Conservation (phyloP, 2,329 filamentous ascomycete species). For the Elsinoe perseae region DNA sequence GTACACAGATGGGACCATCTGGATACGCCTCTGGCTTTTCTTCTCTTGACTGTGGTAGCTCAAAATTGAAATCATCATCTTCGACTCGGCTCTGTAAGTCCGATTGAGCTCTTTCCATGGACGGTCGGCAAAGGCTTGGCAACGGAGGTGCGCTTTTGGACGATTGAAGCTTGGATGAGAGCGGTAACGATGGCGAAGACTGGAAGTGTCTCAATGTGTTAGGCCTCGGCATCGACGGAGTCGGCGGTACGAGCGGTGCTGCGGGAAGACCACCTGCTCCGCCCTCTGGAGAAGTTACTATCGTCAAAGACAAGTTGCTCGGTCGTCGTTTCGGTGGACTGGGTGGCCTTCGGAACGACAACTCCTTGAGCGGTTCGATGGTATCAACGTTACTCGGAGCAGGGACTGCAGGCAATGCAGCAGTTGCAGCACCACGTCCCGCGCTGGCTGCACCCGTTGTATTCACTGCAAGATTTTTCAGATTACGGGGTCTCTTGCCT, state of each 20-base stretch:
- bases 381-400: constrained; percentile 52
- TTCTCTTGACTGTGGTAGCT: constrained; percentile 52
- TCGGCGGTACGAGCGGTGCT: constrained; percentile 53
- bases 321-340: constrained; percentile 64
- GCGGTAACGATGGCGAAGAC: constrained; percentile 52
- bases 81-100: constrained; percentile 19
- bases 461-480: constrained; percentile 77
- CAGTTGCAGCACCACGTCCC: constrained; percentile 42
- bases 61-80: constrained; percentile 45
- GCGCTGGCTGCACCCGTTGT: constrained; percentile 44
- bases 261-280: constrained; percentile 50
- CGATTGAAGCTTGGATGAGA: constrained; percentile 24
- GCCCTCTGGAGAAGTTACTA: constrained; percentile 55
- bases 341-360: constrained; percentile 71
- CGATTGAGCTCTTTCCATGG: constrained; percentile 5
- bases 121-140: not conserved
- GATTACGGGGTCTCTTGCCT: constrained; percentile 66
- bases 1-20: constrained; percentile 73
- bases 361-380: constrained; percentile 43
- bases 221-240: constrained; percentile 46
- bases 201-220: constrained; percentile 51
- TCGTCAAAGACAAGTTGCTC: constrained; percentile 66
- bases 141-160: not conserved
- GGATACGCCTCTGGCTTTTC: constrained; percentile 75
- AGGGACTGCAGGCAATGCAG: constrained; percentile 48